Evolutionary conservation across 2,329 filamentous ascomycete genomes (phyloP).

Genomic region (Westerdykella sp.): DNA sequence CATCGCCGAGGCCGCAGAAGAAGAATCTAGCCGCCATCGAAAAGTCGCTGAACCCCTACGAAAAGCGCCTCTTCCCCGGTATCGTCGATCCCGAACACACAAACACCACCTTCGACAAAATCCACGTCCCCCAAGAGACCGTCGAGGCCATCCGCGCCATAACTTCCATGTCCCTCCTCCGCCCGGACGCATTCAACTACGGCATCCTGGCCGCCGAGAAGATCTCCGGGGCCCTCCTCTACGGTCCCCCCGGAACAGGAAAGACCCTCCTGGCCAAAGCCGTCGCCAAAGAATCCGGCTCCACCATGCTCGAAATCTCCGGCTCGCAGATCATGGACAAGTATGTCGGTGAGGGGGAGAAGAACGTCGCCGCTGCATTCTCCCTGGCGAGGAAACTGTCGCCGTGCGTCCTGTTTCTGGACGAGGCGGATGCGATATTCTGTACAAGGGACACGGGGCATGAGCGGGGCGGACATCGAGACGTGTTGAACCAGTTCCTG

Average conservation of each 20-base stretch:
- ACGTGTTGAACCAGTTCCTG: conserved; percentile 94
- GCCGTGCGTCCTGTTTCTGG: conserved; percentile 91
- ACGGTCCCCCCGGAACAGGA: conserved; percentile 73
- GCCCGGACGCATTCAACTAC: conserved; percentile 93
- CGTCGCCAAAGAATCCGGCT: conserved; percentile 59
- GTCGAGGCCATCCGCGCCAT: conserved; percentile 83
- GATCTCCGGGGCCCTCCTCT: conserved; percentile 81
- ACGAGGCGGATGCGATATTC: conserved; percentile 91
- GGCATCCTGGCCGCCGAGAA: conserved; percentile 87
- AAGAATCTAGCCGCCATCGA: conserved; percentile 8
- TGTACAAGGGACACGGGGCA: conserved; percentile 63
- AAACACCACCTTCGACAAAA: conserved; percentile 77
- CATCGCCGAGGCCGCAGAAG: background rate
- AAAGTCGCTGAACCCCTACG: conserved; percentile 57
- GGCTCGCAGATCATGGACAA: conserved; percentile 92
- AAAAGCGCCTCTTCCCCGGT: conserved; percentile 74
- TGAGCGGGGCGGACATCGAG: conserved; percentile 67
- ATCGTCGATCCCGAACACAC: conserved; percentile 78
- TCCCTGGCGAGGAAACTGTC: conserved; percentile 83
- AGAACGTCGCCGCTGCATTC: conserved; percentile 88
- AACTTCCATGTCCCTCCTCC: conserved; percentile 76
- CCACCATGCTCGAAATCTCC: conserved; percentile 73
- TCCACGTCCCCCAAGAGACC: conserved; percentile 75
- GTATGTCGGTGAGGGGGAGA: conserved; percentile 93
- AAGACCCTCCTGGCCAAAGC: conserved; percentile 60